Base-by-base conservation (phyloP, 139 green algal genomes). In the Chlorella ohadii region DNA sequence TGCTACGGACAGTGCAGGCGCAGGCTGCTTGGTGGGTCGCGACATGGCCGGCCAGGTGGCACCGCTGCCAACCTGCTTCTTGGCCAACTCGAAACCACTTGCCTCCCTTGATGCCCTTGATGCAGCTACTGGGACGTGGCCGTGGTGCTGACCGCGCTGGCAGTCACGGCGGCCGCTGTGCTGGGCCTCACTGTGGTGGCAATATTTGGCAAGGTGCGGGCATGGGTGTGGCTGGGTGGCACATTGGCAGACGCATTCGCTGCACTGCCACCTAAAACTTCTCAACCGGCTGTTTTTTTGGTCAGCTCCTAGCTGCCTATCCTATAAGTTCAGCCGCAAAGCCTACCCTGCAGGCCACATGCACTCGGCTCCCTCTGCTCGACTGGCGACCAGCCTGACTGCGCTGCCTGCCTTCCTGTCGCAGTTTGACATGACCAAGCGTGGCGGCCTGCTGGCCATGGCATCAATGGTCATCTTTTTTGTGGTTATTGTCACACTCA, bases 351-450 rank as follows among this genome's bases (percentile, higher is more conserved):
- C n/a, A n/a, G n/a, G n/a, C n/a, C n/a, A n/a, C n/a, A n/a, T n/a
- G n/a, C n/a, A n/a, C n/a, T n/a, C n/a, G n/a, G n/a, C n/a, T n/a
- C n/a, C n/a, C n/a, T n/a, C n/a, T n/a, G n/a, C n/a, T n/a, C n/a
- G n/a, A n/a, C n/a, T n/a, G n/a, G n/a, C n/a, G n/a, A n/a, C 22
- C 27, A 68, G 9, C 25, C 63, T 3, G 20, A 27, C 22, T 25
- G 3, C 3, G 4, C 2, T 28, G 25, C 27, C 25, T 68, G 63
- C 63, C 19, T 25, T 36, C n/a, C 31, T 47, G 36, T 87, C 86
- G 13, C 81, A 83, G 33, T 86, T 89, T 27, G 91, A 94, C 78
- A 65, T 83, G 22, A 94, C 91, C n/a, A 75, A 80, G 34, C 83
- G 80, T 65, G 90, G 87, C 34, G 78, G 72, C 66, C 41, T 89